Conservation (phyloP, 441 rosid genomes). For the Corymbia calophylla region DNA sequence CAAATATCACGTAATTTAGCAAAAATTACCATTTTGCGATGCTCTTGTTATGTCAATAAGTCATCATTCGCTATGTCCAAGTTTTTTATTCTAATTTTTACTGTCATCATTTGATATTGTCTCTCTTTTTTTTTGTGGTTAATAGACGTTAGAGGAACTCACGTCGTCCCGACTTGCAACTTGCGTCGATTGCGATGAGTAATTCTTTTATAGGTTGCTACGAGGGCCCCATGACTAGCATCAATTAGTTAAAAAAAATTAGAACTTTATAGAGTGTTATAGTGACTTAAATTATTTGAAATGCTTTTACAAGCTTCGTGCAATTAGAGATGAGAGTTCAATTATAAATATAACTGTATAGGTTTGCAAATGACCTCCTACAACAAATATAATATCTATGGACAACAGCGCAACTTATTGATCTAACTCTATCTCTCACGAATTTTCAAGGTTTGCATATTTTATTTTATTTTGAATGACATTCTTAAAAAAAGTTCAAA, state of each 20-base stretch:
- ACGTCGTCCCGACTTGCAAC: too few relatives aligned
- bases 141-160: too few relatives aligned
- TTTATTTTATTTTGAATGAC: neutral
- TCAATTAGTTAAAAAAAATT: neutral
- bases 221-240: neutral
- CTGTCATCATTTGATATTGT: too few relatives aligned
- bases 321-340: neutral
- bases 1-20: too few relatives aligned
- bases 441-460: neutral
- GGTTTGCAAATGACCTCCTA: neutral
- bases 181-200: too few relatives aligned
- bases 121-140: too few relatives aligned
- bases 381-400: neutral
- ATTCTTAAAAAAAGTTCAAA: neutral
- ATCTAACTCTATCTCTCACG: neutral
- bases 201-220: neutral
- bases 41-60: too few relatives aligned
- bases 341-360: neutral
- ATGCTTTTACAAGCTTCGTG: neutral
- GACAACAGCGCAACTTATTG: neutral
- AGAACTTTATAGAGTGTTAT: fast-evolving
- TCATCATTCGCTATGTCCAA: too few relatives aligned
- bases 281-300: neutral
- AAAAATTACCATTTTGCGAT: too few relatives aligned
- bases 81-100: too few relatives aligned